Base-by-base conservation (phyloP, 805 yeast species). In the Saturnispora sekii region DNA sequence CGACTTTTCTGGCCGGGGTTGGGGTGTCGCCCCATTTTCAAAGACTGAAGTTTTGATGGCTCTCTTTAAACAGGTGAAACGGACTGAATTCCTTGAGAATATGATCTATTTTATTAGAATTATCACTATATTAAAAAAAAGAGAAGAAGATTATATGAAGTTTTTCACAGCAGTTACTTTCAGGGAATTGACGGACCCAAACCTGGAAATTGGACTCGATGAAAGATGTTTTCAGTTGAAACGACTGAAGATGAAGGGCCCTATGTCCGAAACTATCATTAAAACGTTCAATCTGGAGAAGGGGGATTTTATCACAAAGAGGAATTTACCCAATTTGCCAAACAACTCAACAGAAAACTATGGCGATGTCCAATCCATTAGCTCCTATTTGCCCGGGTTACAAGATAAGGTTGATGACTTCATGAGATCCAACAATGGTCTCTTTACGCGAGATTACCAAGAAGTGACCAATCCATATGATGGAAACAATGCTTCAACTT, bases 31-130 rank as follows among this genome's bases (percentile, higher is more conserved):
- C 18, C 18, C 26, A 10, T 17, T 43, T 12, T 12, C 10, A 15
- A 34, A 32, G 3, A 11, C 26, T 2, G n/a, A 33, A 8, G 17
- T 8, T 14, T 36, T 48, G 11, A 35, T 49, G 40, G n/a, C 15
- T 8, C 11, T 41, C 2, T 42, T 49, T 10, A n/a, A 32, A 8
- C 33, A 38, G 11, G n/a, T 49, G 15, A 14, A 31, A 30, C 30
- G 17, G 9, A 12, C 11, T 3, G 40, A 38, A 7, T 40, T 38
- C 9, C 39, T 45, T 14, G 15, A 41, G n/a, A 4, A 34, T 10
- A 45, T 32, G 3, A 49, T 49, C 8, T 35, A 42, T 10, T 28
- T 46, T 8, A 42, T 49, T 14, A 29, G 52, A 29, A 42, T 26
- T 14, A 32, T 26, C 9, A 28, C 41, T 3, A 49, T 46, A 32